Conservation (phyloP, 768 basidiomycete species). For the Boletus subcaerulescens region DNA sequence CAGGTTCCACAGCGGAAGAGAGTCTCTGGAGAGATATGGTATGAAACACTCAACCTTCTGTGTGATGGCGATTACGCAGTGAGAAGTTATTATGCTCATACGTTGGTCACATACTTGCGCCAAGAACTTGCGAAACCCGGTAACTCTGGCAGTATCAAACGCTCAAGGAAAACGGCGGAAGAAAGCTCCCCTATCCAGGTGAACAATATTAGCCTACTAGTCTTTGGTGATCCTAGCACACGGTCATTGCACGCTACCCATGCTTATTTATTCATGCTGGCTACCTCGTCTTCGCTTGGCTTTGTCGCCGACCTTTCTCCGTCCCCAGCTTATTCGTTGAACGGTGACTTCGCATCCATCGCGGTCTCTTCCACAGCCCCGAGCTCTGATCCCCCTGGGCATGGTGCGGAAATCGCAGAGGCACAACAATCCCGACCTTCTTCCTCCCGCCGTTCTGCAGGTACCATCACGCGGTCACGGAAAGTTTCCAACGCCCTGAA, state of each 20-base stretch:
- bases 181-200: conserved; percentile 46
- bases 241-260: conserved; percentile 79
- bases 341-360: conserved; percentile 28
- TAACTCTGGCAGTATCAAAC: conserved; percentile 46
- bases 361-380: conserved; percentile 31
- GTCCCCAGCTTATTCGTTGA: conserved; percentile 39
- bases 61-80: conserved; percentile 79
- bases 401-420: conserved; percentile 14
- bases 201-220: conserved; percentile 45
- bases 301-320: conserved; percentile 38
- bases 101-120: conserved; percentile 72
- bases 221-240: conserved; percentile 57
- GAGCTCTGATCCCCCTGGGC: conserved; percentile 31
- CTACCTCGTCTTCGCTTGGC: conserved; percentile 66
- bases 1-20: conserved; percentile 56
- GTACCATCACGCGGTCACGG: conserved; percentile 48
- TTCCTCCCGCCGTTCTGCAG: conserved; percentile 47
- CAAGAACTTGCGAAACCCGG: conserved; percentile 67
- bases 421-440: conserved; percentile 32
- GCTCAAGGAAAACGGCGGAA: conserved; percentile 44
- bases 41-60: conserved; percentile 81
- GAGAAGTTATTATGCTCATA: conserved; percentile 71
- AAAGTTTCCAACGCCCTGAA: conserved; percentile 56
- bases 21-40: conserved; percentile 84
- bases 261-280: conserved; percentile 77